A percentile compares a stretch with the other conserved stretches of the same genome.
Evolutionary conservation across 805 yeast genomes (phyloP).

Genomic region (Wickerhamiella spandovensis): DNA sequence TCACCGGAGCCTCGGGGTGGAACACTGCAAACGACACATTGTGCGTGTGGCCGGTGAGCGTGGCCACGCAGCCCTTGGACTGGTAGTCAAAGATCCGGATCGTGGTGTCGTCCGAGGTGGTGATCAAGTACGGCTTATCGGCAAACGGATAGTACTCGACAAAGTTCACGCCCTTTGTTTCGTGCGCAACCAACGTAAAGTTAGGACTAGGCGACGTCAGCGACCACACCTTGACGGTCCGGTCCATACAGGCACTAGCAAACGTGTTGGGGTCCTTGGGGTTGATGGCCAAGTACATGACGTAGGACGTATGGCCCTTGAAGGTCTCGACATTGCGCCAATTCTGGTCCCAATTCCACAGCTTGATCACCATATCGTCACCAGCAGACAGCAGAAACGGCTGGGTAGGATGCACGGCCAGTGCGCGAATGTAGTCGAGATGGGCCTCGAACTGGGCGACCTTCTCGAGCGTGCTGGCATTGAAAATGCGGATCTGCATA

Average conservation of each 20-base stretch:
- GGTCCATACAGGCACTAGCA: slow-evolving; percentile 93
- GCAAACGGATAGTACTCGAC: slow-evolving; percentile 96
- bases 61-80: slow-evolving; percentile 89
- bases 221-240: slow-evolving; percentile 95
- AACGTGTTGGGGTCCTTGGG: slow-evolving; percentile 96
- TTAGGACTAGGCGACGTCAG: slow-evolving; percentile 78
- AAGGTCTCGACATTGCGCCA: slow-evolving; percentile 86
- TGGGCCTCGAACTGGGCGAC: slow-evolving; percentile 94
- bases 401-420: slow-evolving; percentile 89
- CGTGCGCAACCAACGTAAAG: slow-evolving; percentile 84
- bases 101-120: slow-evolving; percentile 82
- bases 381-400: slow-evolving; percentile 80
- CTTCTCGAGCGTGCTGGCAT: slow-evolving; percentile 91
- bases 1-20: slow-evolving; percentile 94
- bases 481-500: slow-evolving; percentile 83
- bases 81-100: slow-evolving; percentile 94
- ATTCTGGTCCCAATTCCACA: slow-evolving; percentile 95
- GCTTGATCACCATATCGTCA: slow-evolving; percentile 81
- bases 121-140: slow-evolving; percentile 90
- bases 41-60: slow-evolving; percentile 83
- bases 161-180: slow-evolving; percentile 84
- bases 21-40: slow-evolving; percentile 94
- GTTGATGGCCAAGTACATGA: slow-evolving; percentile 87
- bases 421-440: slow-evolving; percentile 87
- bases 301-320: slow-evolving; percentile 92